phyloP scores from a whole-genome alignment of 148 eudicot species.

The Simmondsia chinensis region DNA sequence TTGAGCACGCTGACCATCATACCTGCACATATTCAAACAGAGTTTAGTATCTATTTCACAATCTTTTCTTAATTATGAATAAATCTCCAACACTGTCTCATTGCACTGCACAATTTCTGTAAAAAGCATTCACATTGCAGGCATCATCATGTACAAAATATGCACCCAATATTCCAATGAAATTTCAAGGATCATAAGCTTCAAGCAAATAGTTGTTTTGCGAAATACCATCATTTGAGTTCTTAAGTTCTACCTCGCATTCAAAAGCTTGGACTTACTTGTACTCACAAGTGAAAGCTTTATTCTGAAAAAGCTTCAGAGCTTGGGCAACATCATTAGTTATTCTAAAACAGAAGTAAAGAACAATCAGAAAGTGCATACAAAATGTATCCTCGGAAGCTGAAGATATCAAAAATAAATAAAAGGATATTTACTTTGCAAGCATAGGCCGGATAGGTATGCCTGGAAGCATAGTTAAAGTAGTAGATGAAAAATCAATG shows the following conservation, averaged over 20 bases:
- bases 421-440: constrained; percentile 57
- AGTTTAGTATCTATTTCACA: no score
- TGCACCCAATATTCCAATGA: no score
- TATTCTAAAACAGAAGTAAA: constrained; percentile 35
- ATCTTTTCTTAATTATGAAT: no score
- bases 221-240: no score
- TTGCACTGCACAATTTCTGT: no score
- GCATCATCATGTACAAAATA: no score
- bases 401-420: background rate
- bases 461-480: constrained; percentile 83
- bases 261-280: constrained; percentile 87
- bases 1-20: constrained; percentile 99
- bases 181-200: no score
- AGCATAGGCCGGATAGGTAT: constrained; percentile 97
- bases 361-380: background rate
- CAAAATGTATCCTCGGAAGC: background rate
- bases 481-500: constrained; percentile 52
- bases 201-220: no score
- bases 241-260: no score
- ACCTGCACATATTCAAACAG: constrained; percentile 29
- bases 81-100: no score
- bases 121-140: no score
- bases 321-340: constrained; percentile 77
- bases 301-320: constrained; percentile 56
- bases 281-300: constrained; percentile 86